phyloP scores from a whole-genome alignment of 495 filamentous ascomycete species.

The Pyrenula massariospora region DNA sequence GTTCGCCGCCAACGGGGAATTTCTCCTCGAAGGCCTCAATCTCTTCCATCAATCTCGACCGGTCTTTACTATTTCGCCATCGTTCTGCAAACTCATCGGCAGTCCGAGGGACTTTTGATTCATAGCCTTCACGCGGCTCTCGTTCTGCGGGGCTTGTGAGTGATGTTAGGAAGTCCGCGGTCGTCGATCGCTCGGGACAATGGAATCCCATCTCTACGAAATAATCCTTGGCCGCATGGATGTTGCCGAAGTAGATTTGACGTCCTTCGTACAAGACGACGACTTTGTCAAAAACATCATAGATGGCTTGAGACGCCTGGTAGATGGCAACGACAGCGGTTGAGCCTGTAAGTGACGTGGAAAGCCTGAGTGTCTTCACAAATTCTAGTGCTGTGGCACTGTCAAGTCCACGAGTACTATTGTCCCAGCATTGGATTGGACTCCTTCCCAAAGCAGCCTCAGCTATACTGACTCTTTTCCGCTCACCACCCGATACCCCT shows the following conservation, averaged over 20 bases:
- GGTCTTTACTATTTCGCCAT: slow-evolving; percentile 43
- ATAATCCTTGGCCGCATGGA: slow-evolving; percentile 44
- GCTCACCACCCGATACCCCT: slow-evolving; percentile 76
- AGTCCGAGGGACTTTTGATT: slow-evolving; percentile 54
- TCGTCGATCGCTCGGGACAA: slow-evolving; percentile 47
- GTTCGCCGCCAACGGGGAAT: slow-evolving; percentile 21
- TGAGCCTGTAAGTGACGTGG: slow-evolving; percentile 65
- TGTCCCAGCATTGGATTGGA: slow-evolving; percentile 73
- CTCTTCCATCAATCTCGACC: slow-evolving; percentile 34
- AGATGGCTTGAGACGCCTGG: slow-evolving; percentile 79
- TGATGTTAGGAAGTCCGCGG: slow-evolving; percentile 62
- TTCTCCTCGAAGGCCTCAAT: slow-evolving; percentile 33
- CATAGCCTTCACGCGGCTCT: slow-evolving; percentile 45
- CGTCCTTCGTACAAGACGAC: slow-evolving; percentile 51
- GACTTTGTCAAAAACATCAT: slow-evolving; percentile 52
- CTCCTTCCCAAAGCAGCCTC: slow-evolving; percentile 60
- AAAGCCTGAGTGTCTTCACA: slow-evolving; percentile 59
- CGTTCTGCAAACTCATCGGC: slow-evolving; percentile 56
- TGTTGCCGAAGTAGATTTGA: slow-evolving; percentile 57
- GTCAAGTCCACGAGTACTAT: slow-evolving; percentile 77
- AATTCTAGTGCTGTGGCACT: slow-evolving; percentile 71
- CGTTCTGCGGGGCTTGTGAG: slow-evolving; percentile 58
- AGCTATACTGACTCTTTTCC: slow-evolving; percentile 50
- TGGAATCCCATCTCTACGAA: slow-evolving; percentile 50
- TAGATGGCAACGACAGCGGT: slow-evolving; percentile 76